These are phyloP conservation scores for Hypoxylon sp. DNA, from an alignment of 2,329 filamentous ascomycete genomes.

Conservation along the genomic window DNA sequence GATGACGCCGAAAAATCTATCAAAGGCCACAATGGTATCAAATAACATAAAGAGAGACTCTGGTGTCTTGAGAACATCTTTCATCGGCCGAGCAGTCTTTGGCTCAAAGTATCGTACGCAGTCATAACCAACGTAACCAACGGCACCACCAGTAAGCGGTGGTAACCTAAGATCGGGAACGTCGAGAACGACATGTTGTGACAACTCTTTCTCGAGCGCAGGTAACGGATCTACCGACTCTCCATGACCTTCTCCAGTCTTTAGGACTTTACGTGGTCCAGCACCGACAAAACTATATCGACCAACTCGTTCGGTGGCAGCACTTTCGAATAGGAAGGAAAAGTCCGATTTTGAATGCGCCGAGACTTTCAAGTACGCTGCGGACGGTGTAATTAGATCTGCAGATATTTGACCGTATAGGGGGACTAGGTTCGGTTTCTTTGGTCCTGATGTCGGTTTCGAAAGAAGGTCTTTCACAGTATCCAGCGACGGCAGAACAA, in stretches of 20 bases:
- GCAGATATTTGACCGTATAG: constrained; percentile 88
- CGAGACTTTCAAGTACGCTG: constrained; percentile 93
- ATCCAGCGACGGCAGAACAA: constrained; percentile 63
- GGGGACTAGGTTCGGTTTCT: constrained; percentile 80
- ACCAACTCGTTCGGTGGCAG: constrained; percentile 92
- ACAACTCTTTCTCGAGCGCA: constrained; percentile 83
- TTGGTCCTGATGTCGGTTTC: constrained; percentile 54
- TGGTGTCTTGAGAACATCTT: constrained; percentile 89
- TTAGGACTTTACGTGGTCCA: constrained; percentile 82
- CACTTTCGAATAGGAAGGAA: constrained; percentile 96
- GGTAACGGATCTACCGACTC: constrained; percentile 87
- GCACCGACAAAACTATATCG: constrained; percentile 96
- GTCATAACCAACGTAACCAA: constrained; percentile 98
- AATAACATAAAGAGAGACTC: constrained; percentile 98
- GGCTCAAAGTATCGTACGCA: constrained; percentile 98
- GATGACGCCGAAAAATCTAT: constrained; percentile 92
- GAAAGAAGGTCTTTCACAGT: constrained; percentile 62
- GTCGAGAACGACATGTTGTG: constrained; percentile 82
- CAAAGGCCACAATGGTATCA: constrained; percentile 93
- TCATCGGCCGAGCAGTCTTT: constrained; percentile 89
- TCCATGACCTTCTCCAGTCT: constrained; percentile 90
- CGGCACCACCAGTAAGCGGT: constrained; percentile 89
- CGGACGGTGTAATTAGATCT: constrained; percentile 93
- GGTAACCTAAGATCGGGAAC: constrained; percentile 88
- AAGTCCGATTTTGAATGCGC: constrained; percentile 80